Percentiles rank a stretch among this genome's conserved stretches.
Conservation (phyloP, 1,139 yeast species). For the Yamadazyma taylorii region DNA sequence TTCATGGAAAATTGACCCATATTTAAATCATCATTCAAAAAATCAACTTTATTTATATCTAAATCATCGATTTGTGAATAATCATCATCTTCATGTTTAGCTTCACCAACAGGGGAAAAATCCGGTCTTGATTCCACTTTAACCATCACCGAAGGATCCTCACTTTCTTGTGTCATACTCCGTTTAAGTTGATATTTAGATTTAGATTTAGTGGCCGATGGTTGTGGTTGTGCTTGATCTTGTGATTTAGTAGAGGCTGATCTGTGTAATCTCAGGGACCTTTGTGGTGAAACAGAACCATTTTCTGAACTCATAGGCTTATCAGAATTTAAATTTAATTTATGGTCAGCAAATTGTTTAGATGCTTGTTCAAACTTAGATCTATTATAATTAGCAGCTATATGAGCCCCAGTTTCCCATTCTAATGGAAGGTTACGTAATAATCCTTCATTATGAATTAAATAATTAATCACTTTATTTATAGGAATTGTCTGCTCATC, state of each 20-base stretch:
- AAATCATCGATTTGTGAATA: background rate
- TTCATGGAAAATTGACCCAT: constrained; percentile 12
- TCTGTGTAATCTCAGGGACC: background rate
- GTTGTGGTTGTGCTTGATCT: no score
- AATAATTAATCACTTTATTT: constrained; percentile 47
- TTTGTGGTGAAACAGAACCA: background rate
- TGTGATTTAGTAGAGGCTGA: no score
- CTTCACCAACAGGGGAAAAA: no score
- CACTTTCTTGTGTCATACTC: background rate
- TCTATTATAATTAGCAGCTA: constrained; percentile 35
- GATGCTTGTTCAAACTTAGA: constrained; percentile 26
- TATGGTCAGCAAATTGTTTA: constrained; percentile 34
- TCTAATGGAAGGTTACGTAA: constrained; percentile 41
- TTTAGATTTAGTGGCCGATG: background rate
- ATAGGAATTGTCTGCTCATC: constrained; percentile 36
- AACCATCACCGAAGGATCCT: background rate
- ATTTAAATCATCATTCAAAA: background rate
- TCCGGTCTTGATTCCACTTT: constrained; percentile 1
- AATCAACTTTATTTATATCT: background rate
- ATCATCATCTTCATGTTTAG: background rate
- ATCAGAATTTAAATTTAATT: background rate
- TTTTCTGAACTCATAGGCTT: background rate
- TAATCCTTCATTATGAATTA: constrained; percentile 39
- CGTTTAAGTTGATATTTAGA: background rate
- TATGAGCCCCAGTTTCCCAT: constrained; percentile 46